Evolutionary conservation across 805 yeast species (phyloP).

Genomic region (Scheffersomyces spartinae): DNA sequence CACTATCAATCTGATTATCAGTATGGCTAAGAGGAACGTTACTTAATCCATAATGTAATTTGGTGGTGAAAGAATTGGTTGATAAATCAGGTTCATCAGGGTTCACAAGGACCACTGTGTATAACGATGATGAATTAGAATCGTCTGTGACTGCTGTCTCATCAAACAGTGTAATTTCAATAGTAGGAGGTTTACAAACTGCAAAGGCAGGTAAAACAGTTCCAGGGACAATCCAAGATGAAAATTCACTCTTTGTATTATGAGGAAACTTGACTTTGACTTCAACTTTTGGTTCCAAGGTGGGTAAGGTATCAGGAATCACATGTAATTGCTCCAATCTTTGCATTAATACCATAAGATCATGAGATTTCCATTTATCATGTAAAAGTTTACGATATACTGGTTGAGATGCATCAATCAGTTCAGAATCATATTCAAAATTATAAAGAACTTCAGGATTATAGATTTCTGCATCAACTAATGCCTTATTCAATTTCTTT

Average conservation of each 20-base stretch:
- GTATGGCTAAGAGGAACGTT: constrained; percentile 52
- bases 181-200: constrained; percentile 65
- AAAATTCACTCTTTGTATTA: constrained; percentile 38
- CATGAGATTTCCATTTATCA: constrained; percentile 61
- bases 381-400: constrained; percentile 64
- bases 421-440: constrained; percentile 33
- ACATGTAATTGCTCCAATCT: constrained; percentile 76
- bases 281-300: constrained; percentile 70
- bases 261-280: constrained; percentile 69
- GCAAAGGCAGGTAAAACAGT: constrained; percentile 58
- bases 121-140: no score
- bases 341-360: constrained; percentile 78
- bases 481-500: constrained; percentile 16
- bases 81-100: constrained; percentile 82
- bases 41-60: constrained; percentile 65
- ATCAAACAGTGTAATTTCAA: constrained; percentile 65
- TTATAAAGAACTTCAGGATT: constrained; percentile 84
- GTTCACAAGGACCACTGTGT: constrained; percentile 73
- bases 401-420: constrained; percentile 60
- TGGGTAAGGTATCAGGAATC: constrained; percentile 91
- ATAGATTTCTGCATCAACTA: constrained; percentile 51
- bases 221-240: constrained; percentile 75
- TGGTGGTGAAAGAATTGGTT: constrained; percentile 57
- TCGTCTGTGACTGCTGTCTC: constrained; percentile 28
- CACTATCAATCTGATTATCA: constrained; percentile 43